Percentiles rank a stretch among this genome's conserved stretches.
Evolutionary conservation across 2,329 filamentous ascomycete species (phyloP).

Genomic region (Sarocladiaceae sp.): DNA sequence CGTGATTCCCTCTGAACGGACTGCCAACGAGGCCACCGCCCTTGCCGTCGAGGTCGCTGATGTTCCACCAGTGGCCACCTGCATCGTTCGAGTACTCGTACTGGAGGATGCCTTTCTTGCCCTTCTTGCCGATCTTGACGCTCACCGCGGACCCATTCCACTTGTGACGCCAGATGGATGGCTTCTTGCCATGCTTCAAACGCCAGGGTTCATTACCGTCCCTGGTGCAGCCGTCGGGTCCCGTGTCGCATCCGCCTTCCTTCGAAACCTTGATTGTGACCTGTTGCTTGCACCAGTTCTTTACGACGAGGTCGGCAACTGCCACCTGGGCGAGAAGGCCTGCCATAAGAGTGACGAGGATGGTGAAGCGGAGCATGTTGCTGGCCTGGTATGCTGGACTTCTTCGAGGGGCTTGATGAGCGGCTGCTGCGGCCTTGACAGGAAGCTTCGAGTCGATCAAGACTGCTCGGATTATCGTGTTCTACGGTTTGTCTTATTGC

Average conservation of each 20-base stretch:
- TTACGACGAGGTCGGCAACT: not conserved
- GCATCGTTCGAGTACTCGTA: slow-evolving; percentile 9
- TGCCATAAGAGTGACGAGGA: too few relatives aligned
- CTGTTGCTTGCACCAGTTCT: slow-evolving; percentile 1
- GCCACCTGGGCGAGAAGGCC: not conserved
- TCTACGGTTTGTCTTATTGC: too few relatives aligned
- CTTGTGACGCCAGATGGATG: not conserved
- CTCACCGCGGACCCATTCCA: slow-evolving; percentile 3
- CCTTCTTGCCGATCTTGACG: slow-evolving; percentile 11
- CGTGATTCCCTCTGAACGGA: slow-evolving; percentile 9
- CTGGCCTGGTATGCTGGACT: too few relatives aligned
- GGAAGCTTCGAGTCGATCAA: too few relatives aligned
- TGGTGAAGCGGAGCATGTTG: too few relatives aligned
- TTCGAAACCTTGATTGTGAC: not conserved
- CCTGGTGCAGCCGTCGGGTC: not conserved
- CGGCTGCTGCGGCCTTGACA: too few relatives aligned
- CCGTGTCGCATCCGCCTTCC: not conserved
- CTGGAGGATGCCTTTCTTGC: slow-evolving; percentile 9
- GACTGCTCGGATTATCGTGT: too few relatives aligned
- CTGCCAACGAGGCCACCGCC: slow-evolving; percentile 11
- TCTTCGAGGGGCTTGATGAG: too few relatives aligned
- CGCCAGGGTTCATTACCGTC: not conserved
- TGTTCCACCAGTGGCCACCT: slow-evolving; percentile 10
- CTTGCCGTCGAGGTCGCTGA: slow-evolving; percentile 12
- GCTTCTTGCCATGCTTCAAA: not conserved